phyloP scores from a whole-genome alignment of 129 eudicot species.

The Silybum marianum region DNA sequence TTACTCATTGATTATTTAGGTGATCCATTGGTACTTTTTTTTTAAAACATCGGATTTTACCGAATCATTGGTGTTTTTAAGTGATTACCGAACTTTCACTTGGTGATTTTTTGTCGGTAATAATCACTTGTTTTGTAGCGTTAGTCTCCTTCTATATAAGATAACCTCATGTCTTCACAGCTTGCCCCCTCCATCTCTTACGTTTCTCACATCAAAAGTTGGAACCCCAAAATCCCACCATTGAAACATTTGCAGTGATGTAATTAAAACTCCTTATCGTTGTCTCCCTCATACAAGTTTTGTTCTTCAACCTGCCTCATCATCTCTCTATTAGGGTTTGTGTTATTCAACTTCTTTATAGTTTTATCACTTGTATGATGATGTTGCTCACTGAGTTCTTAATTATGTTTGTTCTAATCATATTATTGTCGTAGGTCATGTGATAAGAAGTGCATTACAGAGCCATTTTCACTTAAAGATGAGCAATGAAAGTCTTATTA shows the following conservation, averaged over 20 bases:
- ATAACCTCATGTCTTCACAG: neutral
- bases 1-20: too few relatives aligned
- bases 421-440: too few relatives aligned
- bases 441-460: neutral
- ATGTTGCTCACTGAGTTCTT: neutral
- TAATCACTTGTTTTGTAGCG: too few relatives aligned
- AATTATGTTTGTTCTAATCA: too few relatives aligned
- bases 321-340: neutral
- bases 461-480: neutral
- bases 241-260: neutral
- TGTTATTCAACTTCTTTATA: neutral
- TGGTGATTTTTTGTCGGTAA: too few relatives aligned
- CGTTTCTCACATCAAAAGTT: too few relatives aligned
- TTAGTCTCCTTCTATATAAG: neutral
- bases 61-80: too few relatives aligned
- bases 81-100: too few relatives aligned
- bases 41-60: too few relatives aligned
- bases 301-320: neutral
- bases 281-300: neutral
- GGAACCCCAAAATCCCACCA: neutral
- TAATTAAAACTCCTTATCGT: neutral
- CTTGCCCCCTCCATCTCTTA: neutral
- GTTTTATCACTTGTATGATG: neutral
- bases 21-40: too few relatives aligned
- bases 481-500: neutral